These are phyloP conservation scores for Tubosaeta sp. DNA, from an alignment of 768 basidiomycete species.

Conservation along the genomic window DNA sequence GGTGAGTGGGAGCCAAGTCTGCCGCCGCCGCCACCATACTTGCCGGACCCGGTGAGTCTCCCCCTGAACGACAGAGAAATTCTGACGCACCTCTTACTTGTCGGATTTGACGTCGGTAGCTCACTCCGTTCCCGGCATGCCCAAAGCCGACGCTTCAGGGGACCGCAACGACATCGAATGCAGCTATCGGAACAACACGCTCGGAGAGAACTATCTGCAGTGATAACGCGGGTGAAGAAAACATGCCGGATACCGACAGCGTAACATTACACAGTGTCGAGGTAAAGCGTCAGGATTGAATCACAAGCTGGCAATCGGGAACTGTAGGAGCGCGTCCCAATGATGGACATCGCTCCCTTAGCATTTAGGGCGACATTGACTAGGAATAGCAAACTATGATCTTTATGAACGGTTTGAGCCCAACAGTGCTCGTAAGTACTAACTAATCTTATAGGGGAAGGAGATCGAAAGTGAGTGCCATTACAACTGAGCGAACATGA, in stretches of 20 bases:
- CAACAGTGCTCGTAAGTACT: too few relatives aligned
- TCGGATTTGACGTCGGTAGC: background rate
- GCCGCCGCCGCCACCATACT: background rate
- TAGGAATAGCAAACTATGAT: too few relatives aligned
- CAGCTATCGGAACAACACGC: background rate
- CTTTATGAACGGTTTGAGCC: too few relatives aligned
- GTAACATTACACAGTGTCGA: background rate
- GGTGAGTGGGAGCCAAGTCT: background rate
- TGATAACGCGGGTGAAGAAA: background rate
- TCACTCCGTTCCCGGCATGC: background rate
- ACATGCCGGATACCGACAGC: background rate
- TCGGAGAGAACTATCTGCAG: background rate
- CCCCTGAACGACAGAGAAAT: too few relatives aligned
- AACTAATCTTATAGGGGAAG: too few relatives aligned
- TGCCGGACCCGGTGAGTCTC: background rate
- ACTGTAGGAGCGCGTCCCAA: too few relatives aligned
- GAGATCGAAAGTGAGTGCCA: too few relatives aligned
- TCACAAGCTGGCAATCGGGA: too few relatives aligned
- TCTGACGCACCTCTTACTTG: background rate
- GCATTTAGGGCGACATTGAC: too few relatives aligned
- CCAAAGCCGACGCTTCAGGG: background rate
- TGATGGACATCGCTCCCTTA: too few relatives aligned
- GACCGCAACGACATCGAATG: background rate
- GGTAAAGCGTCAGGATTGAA: too few relatives aligned
- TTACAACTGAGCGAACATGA: too few relatives aligned